Conservation (phyloP, 2,329 filamentous ascomycete genomes). For the Rhinocladiella similis region DNA sequence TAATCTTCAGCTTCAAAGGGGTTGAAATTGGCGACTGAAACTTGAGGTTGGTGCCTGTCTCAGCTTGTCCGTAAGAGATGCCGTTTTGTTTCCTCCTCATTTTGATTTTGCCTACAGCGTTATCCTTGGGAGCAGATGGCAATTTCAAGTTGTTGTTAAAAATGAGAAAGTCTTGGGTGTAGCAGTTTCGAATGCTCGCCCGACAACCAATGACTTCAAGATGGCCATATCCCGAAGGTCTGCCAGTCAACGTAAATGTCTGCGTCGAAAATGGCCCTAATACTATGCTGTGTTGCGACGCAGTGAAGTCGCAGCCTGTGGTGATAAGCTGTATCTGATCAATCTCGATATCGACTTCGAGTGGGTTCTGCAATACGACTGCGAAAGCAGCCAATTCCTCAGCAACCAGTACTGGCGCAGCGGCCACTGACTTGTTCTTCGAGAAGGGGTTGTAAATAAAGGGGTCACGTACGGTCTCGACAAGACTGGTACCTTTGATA, state of each 20-base stretch:
- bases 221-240: slow-evolving; percentile 65
- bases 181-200: slow-evolving; percentile 78
- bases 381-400: slow-evolving; percentile 76
- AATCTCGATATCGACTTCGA: slow-evolving; percentile 87
- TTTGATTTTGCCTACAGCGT: slow-evolving; percentile 60
- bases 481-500: slow-evolving; percentile 30
- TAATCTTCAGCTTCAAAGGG: slow-evolving; percentile 51
- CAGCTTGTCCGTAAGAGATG: slow-evolving; percentile 39
- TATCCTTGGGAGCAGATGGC: slow-evolving; percentile 69
- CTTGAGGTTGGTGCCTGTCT: background rate
- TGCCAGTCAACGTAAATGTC: slow-evolving; percentile 69
- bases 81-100: background rate
- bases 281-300: slow-evolving; percentile 62
- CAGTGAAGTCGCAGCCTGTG: slow-evolving; percentile 71
- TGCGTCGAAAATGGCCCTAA: slow-evolving; percentile 84
- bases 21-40: slow-evolving; percentile 9
- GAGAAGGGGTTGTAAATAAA: slow-evolving; percentile 96
- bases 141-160: slow-evolving; percentile 76
- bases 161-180: slow-evolving; percentile 79
- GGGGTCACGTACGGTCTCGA: slow-evolving; percentile 61
- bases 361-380: slow-evolving; percentile 88
- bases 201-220: slow-evolving; percentile 75
- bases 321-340: slow-evolving; percentile 76
- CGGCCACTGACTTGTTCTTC: slow-evolving; percentile 60
- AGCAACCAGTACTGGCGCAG: slow-evolving; percentile 72